Base-by-base conservation (phyloP, 2,329 filamentous ascomycete genomes). In the Beauveria scarabaeidicola region DNA sequence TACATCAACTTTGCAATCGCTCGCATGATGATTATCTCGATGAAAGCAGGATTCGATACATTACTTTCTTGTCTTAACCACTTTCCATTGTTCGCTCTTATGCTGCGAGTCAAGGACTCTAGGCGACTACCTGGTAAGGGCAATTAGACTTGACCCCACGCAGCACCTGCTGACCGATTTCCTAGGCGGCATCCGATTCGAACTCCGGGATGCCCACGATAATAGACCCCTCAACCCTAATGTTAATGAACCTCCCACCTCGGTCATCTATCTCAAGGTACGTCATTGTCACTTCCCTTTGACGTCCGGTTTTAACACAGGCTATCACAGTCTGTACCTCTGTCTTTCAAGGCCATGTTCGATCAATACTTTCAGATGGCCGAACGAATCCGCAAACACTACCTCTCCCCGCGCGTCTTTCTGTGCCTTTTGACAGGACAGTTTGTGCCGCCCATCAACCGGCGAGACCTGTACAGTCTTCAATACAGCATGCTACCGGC, bases 401-500 rank as follows among this genome's bases (percentile, higher is more conserved):
- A 99, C 72, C 81, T 97, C 47, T 93, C 91, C 0, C 91, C 91
- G 0, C 84, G 87, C 15, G 95, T 99, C 21, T 83, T 97, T 52
- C 80, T 96, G 43, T 94, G 91, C 67, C 85, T 99, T 2, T 78
- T 92, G 25, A 96, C 91, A 0, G 94, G 94, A 61, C 89, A 89
- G 62, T 97, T 97, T 65, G 91, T 97, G 1, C 94, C 93, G 13
- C 93, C 95, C 0, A 95, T 99, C 52, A 92, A 97, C 70, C 84
- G 95, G 56, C 93, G 92, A 69, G 95, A 94, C 69, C 79, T 99
- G 54, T 99, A 99, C 74, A 95, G 91, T 66, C 78, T 99, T 67
- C 94, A 99, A 75, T 99, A 99, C 74, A 96, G 91, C 75, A 97
- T 97, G 91, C 80, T 99, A 44, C 95, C 95, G 0, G 88, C 90